phyloP scores from a whole-genome alignment of 768 basidiomycete species.

The Pulveroboletus sp. region DNA sequence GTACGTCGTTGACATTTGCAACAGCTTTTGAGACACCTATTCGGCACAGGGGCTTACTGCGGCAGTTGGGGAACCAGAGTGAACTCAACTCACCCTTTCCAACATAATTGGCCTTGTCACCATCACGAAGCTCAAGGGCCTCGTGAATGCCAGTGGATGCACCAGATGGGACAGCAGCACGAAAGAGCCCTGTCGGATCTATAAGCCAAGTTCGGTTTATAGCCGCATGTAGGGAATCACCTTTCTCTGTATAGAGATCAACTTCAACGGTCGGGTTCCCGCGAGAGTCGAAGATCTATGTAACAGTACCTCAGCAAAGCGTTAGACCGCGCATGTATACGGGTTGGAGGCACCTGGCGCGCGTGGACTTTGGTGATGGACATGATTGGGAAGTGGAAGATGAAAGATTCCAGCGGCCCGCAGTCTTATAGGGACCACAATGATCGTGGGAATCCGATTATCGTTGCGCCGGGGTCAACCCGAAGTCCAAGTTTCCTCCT shows the following conservation, averaged over 20 bases:
- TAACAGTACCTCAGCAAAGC: slow-evolving; percentile 12
- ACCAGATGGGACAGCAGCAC: slow-evolving; percentile 94
- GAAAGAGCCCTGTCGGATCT: slow-evolving; percentile 70
- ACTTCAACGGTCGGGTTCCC: slow-evolving; percentile 98
- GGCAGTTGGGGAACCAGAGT: background rate
- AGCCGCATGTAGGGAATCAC: slow-evolving; percentile 37
- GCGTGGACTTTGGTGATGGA: slow-evolving; percentile 89
- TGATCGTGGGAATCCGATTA: slow-evolving; percentile 37
- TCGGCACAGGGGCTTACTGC: background rate
- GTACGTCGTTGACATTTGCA: slow-evolving; percentile 85
- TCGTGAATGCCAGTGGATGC: slow-evolving; percentile 98
- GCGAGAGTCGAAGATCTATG: slow-evolving; percentile 97
- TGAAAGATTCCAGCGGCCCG: slow-evolving; percentile 5
- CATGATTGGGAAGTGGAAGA: slow-evolving; percentile 52
- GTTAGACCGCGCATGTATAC: slow-evolving; percentile 1
- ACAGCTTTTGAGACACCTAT: slow-evolving; percentile 93
- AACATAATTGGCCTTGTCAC: slow-evolving; percentile 87
- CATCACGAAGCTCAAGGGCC: slow-evolving; percentile 97
- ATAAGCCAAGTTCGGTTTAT: slow-evolving; percentile 10
- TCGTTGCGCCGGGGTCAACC: too few species aligned
- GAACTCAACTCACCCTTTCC: slow-evolving; percentile 73
- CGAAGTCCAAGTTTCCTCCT: slow-evolving; percentile 9
- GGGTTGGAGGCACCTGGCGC: slow-evolving; percentile 64
- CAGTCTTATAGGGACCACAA: slow-evolving; percentile 21
- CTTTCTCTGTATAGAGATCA: slow-evolving; percentile 84